Percentiles rank a stretch among this genome's conserved stretches.
phyloP scores from a whole-genome alignment of 2,329 filamentous ascomycete species.

The Clarireedia homoeocarpa region DNA sequence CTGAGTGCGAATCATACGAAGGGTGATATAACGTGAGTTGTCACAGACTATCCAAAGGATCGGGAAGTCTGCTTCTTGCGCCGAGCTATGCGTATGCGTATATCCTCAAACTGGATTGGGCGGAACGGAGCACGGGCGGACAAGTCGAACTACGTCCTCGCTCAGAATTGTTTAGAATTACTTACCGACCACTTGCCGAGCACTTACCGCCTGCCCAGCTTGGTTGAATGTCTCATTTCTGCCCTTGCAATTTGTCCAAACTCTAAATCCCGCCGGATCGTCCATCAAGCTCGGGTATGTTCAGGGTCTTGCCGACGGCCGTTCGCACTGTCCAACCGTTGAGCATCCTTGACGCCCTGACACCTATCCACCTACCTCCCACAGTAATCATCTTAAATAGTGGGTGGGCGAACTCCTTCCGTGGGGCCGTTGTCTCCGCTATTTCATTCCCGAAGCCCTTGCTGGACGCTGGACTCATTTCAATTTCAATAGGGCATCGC shows the following conservation, averaged over 20 bases:
- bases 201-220: too few relatives aligned
- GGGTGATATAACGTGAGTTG: too few relatives aligned
- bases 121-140: too few relatives aligned
- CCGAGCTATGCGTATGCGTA: too few relatives aligned
- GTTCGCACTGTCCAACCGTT: conserved; percentile 7
- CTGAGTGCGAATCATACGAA: too few relatives aligned
- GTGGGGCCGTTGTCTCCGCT: not conserved
- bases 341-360: not conserved
- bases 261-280: conserved; percentile 6
- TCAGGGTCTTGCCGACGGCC: conserved; percentile 7
- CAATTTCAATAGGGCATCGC: not conserved
- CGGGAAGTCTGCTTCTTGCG: not conserved
- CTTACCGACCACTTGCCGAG: too few relatives aligned
- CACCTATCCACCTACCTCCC: not conserved
- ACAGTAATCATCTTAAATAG: not conserved
- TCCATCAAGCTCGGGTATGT: conserved; percentile 5
- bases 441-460: not conserved
- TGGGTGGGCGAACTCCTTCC: not conserved
- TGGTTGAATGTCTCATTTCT: not conserved
- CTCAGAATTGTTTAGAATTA: too few relatives aligned
- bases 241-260: not conserved
- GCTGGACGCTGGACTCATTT: not conserved
- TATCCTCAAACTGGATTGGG: too few relatives aligned
- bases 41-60: too few relatives aligned
- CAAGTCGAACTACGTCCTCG: too few relatives aligned